A percentile compares a stretch with the other conserved stretches of the same genome.
Evolutionary conservation across 768 basidiomycete species (phyloP).

Genomic region (Tulasnella sp.): DNA sequence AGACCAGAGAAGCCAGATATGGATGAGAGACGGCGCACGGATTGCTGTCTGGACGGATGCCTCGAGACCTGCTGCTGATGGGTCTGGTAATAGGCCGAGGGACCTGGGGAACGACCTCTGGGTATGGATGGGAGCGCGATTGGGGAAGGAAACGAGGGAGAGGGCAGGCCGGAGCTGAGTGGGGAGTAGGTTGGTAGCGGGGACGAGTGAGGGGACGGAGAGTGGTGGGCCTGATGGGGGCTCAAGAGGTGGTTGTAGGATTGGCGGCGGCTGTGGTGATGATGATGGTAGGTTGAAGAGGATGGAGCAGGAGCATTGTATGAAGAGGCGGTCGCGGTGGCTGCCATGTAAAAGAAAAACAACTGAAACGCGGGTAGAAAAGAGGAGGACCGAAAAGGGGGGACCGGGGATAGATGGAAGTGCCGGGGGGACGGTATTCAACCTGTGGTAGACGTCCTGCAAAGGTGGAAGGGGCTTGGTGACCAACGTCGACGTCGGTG

Average conservation of each 20-base stretch:
- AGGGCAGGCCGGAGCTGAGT: constrained; percentile 5
- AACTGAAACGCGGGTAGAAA: too few species aligned
- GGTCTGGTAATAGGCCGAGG: background rate
- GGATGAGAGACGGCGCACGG: constrained; percentile 15
- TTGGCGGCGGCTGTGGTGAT: background rate
- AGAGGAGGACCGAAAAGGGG: background rate
- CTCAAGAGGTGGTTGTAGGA: background rate
- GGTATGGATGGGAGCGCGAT: constrained; percentile 1
- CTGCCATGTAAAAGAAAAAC: too few species aligned
- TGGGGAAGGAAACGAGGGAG: constrained; percentile 5
- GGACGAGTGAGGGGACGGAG: background rate
- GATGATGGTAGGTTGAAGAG: background rate
- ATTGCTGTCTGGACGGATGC: constrained; percentile 16
- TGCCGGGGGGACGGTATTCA: background rate
- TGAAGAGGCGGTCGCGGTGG: background rate
- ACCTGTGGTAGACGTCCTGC: background rate
- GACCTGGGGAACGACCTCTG: constrained; percentile 4
- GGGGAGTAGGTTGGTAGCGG: constrained; percentile 11
- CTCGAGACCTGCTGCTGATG: constrained; percentile 14
- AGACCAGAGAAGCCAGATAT: constrained; percentile 2
- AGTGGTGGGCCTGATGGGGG: constrained; percentile 4
- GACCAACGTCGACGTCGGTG: too few species aligned
- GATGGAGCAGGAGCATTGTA: background rate
- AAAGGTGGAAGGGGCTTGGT: too few species aligned
- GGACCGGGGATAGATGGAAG: too few species aligned